phyloP scores from a whole-genome alignment of 2,329 filamentous ascomycete genomes.

The Sclerotinia borealis region DNA sequence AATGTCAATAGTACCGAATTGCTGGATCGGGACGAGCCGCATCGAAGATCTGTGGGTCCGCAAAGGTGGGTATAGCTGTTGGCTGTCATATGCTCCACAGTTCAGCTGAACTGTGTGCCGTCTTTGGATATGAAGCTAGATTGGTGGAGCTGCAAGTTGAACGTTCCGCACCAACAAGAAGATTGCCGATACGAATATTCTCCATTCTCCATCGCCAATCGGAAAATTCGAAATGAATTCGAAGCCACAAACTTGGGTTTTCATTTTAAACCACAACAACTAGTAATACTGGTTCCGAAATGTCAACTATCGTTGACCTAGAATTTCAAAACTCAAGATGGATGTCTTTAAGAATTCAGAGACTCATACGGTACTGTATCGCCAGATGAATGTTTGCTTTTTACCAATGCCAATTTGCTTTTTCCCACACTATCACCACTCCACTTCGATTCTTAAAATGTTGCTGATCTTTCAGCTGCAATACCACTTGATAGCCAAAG shows the following conservation, averaged over 20 bases:
- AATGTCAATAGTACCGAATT: not conserved
- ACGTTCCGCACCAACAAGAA: not conserved
- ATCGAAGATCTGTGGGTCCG: not conserved
- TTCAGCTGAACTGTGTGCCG: not conserved
- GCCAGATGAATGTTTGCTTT: no score
- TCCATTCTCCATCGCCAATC: no score
- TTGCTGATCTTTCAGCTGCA: not conserved
- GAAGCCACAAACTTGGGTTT: no score
- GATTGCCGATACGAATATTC: not conserved
- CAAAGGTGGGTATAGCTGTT: not conserved
- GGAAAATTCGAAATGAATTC: not conserved
- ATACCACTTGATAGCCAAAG: not conserved
- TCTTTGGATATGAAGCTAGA: not conserved
- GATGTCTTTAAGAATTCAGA: no score
- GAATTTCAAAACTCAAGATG: no score
- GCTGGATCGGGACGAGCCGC: not conserved
- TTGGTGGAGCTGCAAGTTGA: not conserved
- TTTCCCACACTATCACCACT: not conserved
- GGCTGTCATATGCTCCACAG: not conserved
- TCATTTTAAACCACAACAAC: no score
- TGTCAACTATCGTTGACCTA: no score
- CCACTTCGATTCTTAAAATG: not conserved
- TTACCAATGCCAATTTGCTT: no score
- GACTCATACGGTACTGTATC: no score
- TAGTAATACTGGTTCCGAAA: no score